Evolutionary conservation across 1,139 yeast genomes (phyloP).

Genomic region (Nakaseomyces nivariensis): DNA sequence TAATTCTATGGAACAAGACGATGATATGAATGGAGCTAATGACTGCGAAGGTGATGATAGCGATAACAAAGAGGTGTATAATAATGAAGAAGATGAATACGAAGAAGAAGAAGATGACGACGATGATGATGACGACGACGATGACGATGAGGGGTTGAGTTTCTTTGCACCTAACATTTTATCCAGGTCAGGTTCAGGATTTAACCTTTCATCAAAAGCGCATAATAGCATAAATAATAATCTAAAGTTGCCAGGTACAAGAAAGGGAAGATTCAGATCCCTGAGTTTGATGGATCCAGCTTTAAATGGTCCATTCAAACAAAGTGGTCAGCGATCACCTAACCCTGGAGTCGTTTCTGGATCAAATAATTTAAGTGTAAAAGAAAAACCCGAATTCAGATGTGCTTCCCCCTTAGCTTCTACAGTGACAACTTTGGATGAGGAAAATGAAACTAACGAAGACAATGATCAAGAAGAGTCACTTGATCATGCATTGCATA

Average conservation of each 20-base stretch:
- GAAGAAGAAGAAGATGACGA: constrained; percentile 19
- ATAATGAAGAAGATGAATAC: constrained; percentile 11
- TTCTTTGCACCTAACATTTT: constrained; percentile 27
- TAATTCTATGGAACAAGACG: neutral
- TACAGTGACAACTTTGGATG: neutral
- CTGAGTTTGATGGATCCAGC: constrained; percentile 29
- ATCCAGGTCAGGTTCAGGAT: constrained; percentile 22
- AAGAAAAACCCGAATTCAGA: neutral
- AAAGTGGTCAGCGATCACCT: neutral
- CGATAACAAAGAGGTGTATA: constrained; percentile 3
- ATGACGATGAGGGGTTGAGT: constrained; percentile 26
- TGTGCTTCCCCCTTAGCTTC: constrained; percentile 1
- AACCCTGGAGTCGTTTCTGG: neutral
- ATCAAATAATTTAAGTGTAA: neutral
- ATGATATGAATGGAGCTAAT: neutral
- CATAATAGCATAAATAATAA: constrained; percentile 3
- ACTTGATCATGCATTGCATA: neutral
- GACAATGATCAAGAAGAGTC: neutral
- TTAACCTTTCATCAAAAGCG: constrained; percentile 8
- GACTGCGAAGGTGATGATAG: neutral
- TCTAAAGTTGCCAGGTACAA: neutral
- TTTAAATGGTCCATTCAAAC: constrained; percentile 7
- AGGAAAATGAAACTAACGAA: neutral
- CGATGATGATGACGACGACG: constrained; percentile 16
- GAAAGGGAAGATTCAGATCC: constrained; percentile 25